Conservation (phyloP, 2,329 filamentous ascomycete genomes). For the Pseudogymnoascus sp. region DNA sequence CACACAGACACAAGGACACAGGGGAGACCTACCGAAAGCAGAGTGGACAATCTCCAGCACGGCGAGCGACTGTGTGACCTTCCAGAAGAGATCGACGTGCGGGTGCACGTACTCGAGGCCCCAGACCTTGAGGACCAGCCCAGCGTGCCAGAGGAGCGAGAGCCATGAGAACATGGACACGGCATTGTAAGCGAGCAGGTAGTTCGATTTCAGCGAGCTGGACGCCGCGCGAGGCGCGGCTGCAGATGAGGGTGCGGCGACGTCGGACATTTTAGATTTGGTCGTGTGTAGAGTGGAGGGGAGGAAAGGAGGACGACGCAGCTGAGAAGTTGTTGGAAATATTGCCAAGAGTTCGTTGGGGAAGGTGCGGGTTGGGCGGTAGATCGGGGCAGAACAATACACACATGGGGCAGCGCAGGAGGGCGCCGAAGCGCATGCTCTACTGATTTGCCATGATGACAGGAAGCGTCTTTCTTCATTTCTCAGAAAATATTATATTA, state of each 20-base stretch:
- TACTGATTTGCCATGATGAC: background rate
- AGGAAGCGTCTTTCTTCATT: background rate
- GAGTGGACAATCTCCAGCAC: constrained; percentile 78
- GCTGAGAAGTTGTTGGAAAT: constrained; percentile 3
- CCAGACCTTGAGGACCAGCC: constrained; percentile 44
- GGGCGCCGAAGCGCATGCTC: background rate
- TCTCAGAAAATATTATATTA: constrained; percentile 7
- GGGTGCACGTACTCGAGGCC: constrained; percentile 54
- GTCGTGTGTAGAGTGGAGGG: background rate
- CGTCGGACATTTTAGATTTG: background rate
- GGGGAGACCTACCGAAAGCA: constrained; percentile 53
- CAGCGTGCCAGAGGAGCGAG: constrained; percentile 63
- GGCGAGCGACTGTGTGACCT: constrained; percentile 78
- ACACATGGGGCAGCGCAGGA: background rate
- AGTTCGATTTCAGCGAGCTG: constrained; percentile 49
- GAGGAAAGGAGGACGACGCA: background rate
- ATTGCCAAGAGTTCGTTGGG: background rate
- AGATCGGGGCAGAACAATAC: background rate
- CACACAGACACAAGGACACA: background rate
- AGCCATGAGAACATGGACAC: constrained; percentile 71
- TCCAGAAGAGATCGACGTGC: constrained; percentile 58
- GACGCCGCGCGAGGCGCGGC: constrained; percentile 14
- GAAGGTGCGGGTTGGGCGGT: constrained; percentile 2
- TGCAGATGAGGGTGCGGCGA: background rate
- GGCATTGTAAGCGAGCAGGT: constrained; percentile 82